phyloP scores from a whole-genome alignment of 108 stramenopile genomes.

The Licmophora abbreviata region DNA sequence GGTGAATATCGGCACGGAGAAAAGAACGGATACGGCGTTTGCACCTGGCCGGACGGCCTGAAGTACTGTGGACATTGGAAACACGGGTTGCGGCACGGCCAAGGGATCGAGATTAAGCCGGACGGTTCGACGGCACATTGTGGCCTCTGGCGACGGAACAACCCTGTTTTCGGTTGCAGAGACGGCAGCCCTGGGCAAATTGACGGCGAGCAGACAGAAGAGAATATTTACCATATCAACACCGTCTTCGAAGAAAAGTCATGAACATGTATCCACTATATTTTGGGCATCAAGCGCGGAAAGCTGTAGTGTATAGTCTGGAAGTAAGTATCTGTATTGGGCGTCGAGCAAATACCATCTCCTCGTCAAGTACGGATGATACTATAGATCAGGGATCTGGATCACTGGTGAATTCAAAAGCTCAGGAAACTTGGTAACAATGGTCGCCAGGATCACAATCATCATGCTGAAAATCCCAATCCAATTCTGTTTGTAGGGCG shows the following conservation, averaged over 20 bases:
- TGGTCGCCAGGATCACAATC: conserved; percentile 52
- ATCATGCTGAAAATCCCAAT: conserved; percentile 69
- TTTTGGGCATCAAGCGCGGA: too few species aligned
- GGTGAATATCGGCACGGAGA: conserved; percentile 26
- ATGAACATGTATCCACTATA: too few species aligned
- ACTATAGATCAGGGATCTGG: conserved; percentile 66
- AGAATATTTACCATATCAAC: too few species aligned
- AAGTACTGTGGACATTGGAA: conserved; percentile 35
- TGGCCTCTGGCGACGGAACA: conserved; percentile 21
- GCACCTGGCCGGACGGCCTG: conserved; percentile 28
- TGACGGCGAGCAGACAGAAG: too few species aligned
- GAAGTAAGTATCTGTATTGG: too few species aligned
- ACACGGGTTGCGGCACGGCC: conserved; percentile 22
- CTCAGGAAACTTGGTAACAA: conserved; percentile 71
- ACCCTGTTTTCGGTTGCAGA: too few species aligned
- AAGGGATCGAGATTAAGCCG: conserved; percentile 11
- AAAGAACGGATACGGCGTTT: conserved; percentile 36
- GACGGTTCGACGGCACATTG: conserved; percentile 17
- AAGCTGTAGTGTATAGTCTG: too few species aligned
- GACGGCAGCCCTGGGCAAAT: too few species aligned
- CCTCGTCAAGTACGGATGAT: too few species aligned
- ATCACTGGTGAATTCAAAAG: conserved; percentile 58
- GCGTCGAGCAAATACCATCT: too few species aligned
- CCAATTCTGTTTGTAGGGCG: conserved; percentile 87
- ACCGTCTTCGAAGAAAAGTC: too few species aligned